phyloP scores from a whole-genome alignment of 2,329 filamentous ascomycete genomes.

The Anthostomella pinea region DNA sequence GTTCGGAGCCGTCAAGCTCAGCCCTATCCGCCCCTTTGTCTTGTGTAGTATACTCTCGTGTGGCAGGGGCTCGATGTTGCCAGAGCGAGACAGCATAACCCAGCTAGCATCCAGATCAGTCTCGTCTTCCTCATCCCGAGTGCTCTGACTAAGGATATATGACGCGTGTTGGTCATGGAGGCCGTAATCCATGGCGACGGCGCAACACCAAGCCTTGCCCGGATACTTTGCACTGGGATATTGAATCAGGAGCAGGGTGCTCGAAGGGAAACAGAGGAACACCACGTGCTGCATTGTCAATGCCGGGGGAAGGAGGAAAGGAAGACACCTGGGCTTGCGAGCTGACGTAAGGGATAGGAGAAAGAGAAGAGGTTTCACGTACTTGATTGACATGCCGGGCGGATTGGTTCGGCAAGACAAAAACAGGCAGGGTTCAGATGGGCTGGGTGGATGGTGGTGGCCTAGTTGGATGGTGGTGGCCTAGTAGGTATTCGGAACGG shows the following conservation, averaged over 20 bases:
- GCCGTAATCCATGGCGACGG: slow-evolving; percentile 33
- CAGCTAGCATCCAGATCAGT: slow-evolving; percentile 63
- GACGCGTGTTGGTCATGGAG: slow-evolving; percentile 44
- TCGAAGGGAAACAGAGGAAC: slow-evolving; percentile 15
- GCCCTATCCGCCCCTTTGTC: slow-evolving; percentile 73
- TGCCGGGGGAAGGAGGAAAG: slow-evolving; percentile 10
- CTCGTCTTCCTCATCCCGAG: slow-evolving; percentile 37
- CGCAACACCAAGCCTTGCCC: slow-evolving; percentile 9
- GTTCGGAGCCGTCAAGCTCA: slow-evolving; percentile 70
- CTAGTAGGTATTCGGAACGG: slow-evolving; percentile 33
- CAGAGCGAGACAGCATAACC: slow-evolving; percentile 82
- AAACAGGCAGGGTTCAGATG: slow-evolving; percentile 29
- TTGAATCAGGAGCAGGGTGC: slow-evolving; percentile 21
- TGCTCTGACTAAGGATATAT: slow-evolving; percentile 40
- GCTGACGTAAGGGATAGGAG: slow-evolving; percentile 10
- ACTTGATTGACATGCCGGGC: slow-evolving; percentile 41
- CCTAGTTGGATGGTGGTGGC: slow-evolving; percentile 25
- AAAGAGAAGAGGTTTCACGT: slow-evolving; percentile 29
- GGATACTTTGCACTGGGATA: slow-evolving; percentile 15
- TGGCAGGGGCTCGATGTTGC: slow-evolving; percentile 78
- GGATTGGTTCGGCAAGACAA: slow-evolving; percentile 35
- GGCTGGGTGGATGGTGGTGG: slow-evolving; percentile 22
- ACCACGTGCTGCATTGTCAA: slow-evolving; percentile 24
- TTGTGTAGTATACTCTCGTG: slow-evolving; percentile 79
- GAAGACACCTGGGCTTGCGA: slow-evolving; percentile 3